phyloP scores from a whole-genome alignment of 83 land plant genomes.

The Isoetes engelmannii region DNA sequence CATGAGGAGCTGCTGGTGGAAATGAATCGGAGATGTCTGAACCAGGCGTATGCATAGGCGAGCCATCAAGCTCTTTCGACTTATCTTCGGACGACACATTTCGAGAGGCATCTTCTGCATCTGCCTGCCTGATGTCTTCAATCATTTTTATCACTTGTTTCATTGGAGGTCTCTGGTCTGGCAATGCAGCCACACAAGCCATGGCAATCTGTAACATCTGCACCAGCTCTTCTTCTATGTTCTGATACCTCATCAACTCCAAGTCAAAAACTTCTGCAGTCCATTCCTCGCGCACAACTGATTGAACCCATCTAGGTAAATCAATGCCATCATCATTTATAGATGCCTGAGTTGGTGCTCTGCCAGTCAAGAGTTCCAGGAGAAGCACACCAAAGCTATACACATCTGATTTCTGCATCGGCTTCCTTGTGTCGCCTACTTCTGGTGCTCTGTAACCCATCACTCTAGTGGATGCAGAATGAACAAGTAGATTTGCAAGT shows the following conservation, averaged over 20 bases:
- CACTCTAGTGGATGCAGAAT: conserved; percentile 26
- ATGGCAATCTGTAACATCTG: conserved; percentile 44
- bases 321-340: conserved; percentile 51
- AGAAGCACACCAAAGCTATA: conserved; percentile 52
- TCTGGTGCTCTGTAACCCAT: conserved; percentile 56
- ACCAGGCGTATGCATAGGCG: no score
- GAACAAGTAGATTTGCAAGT: conserved; percentile 29
- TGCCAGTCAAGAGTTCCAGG: conserved; percentile 48
- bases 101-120: no score
- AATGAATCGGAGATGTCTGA: no score
- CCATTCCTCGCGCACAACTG: conserved; percentile 41
- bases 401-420: conserved; percentile 49
- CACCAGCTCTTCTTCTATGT: conserved; percentile 45
- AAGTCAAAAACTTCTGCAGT: conserved; percentile 43
- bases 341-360: conserved; percentile 40
- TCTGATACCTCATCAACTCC: conserved; percentile 35
- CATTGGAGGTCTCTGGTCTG: conserved; percentile 51
- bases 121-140: conserved; percentile 14
- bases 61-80: no score
- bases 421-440: conserved; percentile 31
- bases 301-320: conserved; percentile 52
- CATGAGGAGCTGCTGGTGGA: no score
- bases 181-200: conserved; percentile 33
- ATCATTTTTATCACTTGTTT: conserved; percentile 29
- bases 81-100: no score